Evolutionary conservation across 257 asterid species (phyloP).

Genomic region (Petunia secreta): DNA sequence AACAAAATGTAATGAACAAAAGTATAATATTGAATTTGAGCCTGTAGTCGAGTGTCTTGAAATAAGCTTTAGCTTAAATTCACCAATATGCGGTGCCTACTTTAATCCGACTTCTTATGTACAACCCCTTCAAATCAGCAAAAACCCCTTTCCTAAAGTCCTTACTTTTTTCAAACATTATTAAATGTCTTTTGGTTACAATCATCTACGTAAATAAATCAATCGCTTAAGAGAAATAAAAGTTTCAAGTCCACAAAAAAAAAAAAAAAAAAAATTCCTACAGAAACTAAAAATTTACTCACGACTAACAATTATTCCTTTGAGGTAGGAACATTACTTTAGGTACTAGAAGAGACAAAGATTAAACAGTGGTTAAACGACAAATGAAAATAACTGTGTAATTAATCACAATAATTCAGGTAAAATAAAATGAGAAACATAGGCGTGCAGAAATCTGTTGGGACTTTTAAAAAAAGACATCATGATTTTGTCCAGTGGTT

Average conservation of each 20-base stretch:
- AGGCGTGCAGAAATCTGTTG: conserved; percentile 53
- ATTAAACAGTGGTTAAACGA: no score
- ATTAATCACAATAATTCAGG: background rate
- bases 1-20: background rate
- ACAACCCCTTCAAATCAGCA: conserved; percentile 29
- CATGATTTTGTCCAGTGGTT: conserved; percentile 39
- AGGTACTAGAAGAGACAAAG: no score
- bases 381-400: no score
- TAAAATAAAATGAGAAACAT: conserved; percentile 1
- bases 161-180: background rate
- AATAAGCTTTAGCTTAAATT: background rate
- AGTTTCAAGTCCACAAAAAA: no score
- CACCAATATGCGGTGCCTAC: background rate
- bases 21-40: background rate
- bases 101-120: background rate
- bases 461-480: conserved; percentile 10
- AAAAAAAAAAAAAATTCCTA: no score
- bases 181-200: no score
- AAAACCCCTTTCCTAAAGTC: conserved; percentile 20
- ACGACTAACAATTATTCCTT: no score
- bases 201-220: no score
- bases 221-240: no score
- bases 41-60: background rate
- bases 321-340: no score
- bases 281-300: no score